Evolutionary conservation across 345 rosid species (phyloP).

Genomic region (Schrenkiella parvula): DNA sequence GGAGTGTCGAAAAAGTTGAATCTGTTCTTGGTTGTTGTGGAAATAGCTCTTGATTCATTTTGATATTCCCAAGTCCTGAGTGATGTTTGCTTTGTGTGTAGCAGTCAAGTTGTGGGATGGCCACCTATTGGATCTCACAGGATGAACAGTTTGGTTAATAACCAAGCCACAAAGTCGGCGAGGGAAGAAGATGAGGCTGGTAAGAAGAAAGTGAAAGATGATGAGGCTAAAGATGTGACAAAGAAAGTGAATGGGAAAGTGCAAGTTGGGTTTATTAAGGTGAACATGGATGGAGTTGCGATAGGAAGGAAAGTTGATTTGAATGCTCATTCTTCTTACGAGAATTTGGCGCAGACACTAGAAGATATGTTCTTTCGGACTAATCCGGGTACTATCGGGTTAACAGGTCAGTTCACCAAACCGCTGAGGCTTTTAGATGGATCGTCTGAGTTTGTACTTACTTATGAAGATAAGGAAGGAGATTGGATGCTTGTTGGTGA

Average conservation of each 20-base stretch:
- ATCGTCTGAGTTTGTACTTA: conserved; percentile 79
- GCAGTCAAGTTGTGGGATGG: conserved; percentile 94
- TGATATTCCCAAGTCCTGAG: not conserved
- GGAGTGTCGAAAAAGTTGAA: not conserved
- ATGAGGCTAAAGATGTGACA: conserved; percentile 44
- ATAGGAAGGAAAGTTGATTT: conserved; percentile 93
- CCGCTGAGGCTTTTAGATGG: conserved; percentile 67
- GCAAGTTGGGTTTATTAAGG: conserved; percentile 72
- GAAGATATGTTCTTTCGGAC: conserved; percentile 75
- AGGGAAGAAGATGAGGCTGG: conserved; percentile 42
- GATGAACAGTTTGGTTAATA: conserved; percentile 72
- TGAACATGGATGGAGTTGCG: conserved; percentile 82
- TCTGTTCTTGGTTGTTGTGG: not conserved
- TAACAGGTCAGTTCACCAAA: conserved; percentile 29
- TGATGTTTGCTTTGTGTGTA: conserved; percentile 22
- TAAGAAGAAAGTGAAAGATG: conserved; percentile 38
- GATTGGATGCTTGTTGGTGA: conserved; percentile 99
- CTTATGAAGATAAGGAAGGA: conserved; percentile 93
- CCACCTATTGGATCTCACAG: conserved; percentile 78
- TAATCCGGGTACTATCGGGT: conserved; percentile 34
- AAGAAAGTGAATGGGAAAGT: conserved; percentile 54
- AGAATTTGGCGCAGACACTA: conserved; percentile 56
- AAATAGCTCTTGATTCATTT: not conserved
- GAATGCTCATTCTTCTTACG: conserved; percentile 67
- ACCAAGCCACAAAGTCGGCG: conserved; percentile 53